Base-by-base conservation (phyloP, 1,139 yeast species). In the Taphrina populina region DNA sequence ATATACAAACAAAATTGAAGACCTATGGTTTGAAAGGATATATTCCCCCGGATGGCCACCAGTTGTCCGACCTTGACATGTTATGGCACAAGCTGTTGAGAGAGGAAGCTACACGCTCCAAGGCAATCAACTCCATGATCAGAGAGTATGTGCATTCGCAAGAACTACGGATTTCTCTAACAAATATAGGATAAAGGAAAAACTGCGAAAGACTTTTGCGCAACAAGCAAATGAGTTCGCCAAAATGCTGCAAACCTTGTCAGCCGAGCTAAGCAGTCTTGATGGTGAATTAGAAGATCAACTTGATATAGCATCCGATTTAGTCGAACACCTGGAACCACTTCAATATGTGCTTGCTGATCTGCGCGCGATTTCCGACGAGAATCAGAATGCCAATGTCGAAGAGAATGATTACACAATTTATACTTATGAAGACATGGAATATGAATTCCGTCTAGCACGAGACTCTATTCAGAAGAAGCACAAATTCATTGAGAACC, bases 181-280 rank as follows among this genome's bases (percentile, higher is more conserved):
- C 34, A 21, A 15, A 19, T 21, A 20, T 33, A 58, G 62, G 23
- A 66, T 72, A 53, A 71, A 72, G 46, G 69, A 73, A 33, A 77
- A 76, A 59, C 72, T 88, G 57, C 64, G 70, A 46, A 61, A 64
- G 10, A 81, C 78, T 54, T 77, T 81, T 62, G 73, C 72, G 0
- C 67, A 67, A 19, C 65, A 66, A 3, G 75, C 75, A 13, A 71
- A 73, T 56, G 68, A 69, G 29, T 62, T 72, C 52, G 67, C 74
- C 2, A 59, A 63, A 34, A 63, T 66, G 40, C 59, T 71, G 13
- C 66, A 68, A 30, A 65, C 66, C 1, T 65, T 69, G 1, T 66
- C 73, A 0, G 46, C 66, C 34, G 63, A 65, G 21, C 66, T 71
- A 26, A 64, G 69, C 19, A 67, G 65, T 11, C 60, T 73, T 30